These are phyloP conservation scores for Athelia psychrophila DNA, from an alignment of 1,284 basidiomycete species.

Conservation along the genomic window DNA sequence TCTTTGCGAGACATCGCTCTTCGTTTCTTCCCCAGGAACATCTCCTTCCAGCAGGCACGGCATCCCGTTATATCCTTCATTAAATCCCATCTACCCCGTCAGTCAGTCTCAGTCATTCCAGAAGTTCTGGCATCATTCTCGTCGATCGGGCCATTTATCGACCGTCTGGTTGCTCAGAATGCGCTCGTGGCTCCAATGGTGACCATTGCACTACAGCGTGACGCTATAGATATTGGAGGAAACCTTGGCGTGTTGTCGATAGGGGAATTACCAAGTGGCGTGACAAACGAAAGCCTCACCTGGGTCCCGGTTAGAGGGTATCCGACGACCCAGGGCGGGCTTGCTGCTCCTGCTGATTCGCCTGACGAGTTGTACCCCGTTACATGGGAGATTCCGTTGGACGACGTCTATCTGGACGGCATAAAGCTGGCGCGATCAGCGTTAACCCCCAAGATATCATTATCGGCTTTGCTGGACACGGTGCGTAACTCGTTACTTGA, in stretches of 20 bases:
- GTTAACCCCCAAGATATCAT: slow-evolving; percentile 22
- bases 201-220: slow-evolving; percentile 45
- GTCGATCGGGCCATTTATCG: slow-evolving; percentile 32
- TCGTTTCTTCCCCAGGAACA: slow-evolving; percentile 15
- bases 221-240: slow-evolving; percentile 48
- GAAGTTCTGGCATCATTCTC: background rate
- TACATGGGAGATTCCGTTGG: slow-evolving; percentile 34
- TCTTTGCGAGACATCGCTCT: slow-evolving; percentile 9
- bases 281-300: slow-evolving; percentile 38
- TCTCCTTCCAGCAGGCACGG: background rate
- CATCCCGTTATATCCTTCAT: slow-evolving; percentile 1
- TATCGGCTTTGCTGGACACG: slow-evolving; percentile 35
- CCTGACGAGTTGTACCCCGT: slow-evolving; percentile 43
- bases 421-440: slow-evolving; percentile 25
- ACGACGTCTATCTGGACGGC: slow-evolving; percentile 33
- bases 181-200: slow-evolving; percentile 36
- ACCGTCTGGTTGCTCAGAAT: slow-evolving; percentile 33
- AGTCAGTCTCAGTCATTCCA: background rate
- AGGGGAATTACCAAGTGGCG: slow-evolving; percentile 45
- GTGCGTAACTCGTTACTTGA: slow-evolving; percentile 11
- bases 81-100: background rate
- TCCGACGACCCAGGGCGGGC: slow-evolving; percentile 35
- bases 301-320: slow-evolving; percentile 52
- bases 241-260: slow-evolving; percentile 47
- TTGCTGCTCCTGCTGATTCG: slow-evolving; percentile 39